Conservation (phyloP, 768 basidiomycete species). For the Pleurotus giganteus region DNA sequence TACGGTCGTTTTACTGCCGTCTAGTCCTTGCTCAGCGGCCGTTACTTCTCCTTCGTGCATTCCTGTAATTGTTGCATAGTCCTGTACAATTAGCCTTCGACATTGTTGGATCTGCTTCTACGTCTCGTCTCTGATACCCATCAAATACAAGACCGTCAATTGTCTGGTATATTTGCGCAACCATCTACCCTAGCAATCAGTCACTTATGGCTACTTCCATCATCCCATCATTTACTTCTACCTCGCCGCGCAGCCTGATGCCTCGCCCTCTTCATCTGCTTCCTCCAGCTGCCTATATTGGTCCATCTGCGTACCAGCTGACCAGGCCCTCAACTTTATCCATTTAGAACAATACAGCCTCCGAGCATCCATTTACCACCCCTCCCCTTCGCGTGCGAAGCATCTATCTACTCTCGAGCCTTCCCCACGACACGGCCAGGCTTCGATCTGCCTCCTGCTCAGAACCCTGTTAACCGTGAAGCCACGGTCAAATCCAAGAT, state of each 20-base stretch:
- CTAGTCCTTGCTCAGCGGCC: too few relatives aligned
- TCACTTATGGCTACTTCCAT: neutral
- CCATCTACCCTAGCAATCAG: neutral
- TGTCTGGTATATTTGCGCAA: neutral
- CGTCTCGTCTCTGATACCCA: neutral
- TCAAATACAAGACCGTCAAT: neutral
- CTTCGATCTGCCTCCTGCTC: conserved; percentile 4
- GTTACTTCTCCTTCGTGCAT: too few relatives aligned
- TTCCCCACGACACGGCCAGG: neutral
- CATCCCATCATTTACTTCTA: neutral
- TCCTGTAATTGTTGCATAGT: too few relatives aligned
- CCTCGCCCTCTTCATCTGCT: neutral
- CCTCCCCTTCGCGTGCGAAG: conserved; percentile 1
- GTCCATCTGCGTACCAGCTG: neutral
- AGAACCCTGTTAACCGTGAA: neutral
- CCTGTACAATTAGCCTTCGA: neutral
- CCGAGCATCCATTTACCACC: conserved; percentile 3
- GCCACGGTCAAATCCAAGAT: neutral
- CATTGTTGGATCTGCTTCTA: neutral
- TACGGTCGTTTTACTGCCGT: too few relatives aligned
- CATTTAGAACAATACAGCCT: conserved; percentile 5
- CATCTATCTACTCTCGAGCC: neutral
- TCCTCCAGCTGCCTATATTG: neutral
- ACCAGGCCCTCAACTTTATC: neutral
- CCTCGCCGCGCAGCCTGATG: neutral